A percentile compares a stretch with the other conserved stretches of the same genome.
Evolutionary conservation across 2,329 filamentous ascomycete species (phyloP).

Genomic region (Xylogone sp.): DNA sequence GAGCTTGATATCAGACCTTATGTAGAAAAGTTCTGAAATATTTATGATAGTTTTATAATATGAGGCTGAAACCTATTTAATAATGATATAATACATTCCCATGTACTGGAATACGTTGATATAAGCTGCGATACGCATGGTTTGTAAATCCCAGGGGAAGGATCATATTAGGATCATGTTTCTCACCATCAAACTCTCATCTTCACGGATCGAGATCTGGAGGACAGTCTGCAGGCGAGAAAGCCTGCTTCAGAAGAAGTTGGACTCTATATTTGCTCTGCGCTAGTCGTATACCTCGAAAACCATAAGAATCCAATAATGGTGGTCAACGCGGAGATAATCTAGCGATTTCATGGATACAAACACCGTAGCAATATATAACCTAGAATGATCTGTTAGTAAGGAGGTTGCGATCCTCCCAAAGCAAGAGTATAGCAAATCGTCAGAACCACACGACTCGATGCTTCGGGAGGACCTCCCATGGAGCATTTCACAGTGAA

Average conservation of each 20-base stretch:
- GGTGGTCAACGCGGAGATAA: conserved; percentile 84
- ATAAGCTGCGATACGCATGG: too few species aligned
- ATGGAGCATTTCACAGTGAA: conserved; percentile 67
- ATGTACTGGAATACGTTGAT: too few species aligned
- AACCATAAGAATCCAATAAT: conserved; percentile 56
- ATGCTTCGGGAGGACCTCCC: conserved; percentile 68
- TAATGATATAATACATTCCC: background rate
- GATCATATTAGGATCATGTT: conserved; percentile 44
- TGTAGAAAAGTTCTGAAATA: conserved; percentile 64
- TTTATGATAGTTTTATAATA: background rate
- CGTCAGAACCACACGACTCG: conserved; percentile 14
- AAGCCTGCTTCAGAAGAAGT: conserved; percentile 39
- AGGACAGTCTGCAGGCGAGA: conserved; percentile 81
- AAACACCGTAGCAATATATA: conserved; percentile 13
- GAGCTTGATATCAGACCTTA: conserved; percentile 78
- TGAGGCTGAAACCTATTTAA: background rate
- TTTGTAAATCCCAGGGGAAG: background rate
- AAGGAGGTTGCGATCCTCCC: conserved; percentile 16
- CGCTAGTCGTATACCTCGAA: conserved; percentile 93
- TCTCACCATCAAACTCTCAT: conserved; percentile 83
- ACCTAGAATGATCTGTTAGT: conserved; percentile 16
- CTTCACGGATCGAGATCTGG: conserved; percentile 58
- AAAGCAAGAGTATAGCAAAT: conserved; percentile 29
- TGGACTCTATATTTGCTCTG: conserved; percentile 60
- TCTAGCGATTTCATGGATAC: conserved; percentile 54